A percentile compares a stretch with the other conserved stretches of the same genome.
Conservation (phyloP, 2,329 filamentous ascomycete species). For the Lasiodiplodia hormozganensis region DNA sequence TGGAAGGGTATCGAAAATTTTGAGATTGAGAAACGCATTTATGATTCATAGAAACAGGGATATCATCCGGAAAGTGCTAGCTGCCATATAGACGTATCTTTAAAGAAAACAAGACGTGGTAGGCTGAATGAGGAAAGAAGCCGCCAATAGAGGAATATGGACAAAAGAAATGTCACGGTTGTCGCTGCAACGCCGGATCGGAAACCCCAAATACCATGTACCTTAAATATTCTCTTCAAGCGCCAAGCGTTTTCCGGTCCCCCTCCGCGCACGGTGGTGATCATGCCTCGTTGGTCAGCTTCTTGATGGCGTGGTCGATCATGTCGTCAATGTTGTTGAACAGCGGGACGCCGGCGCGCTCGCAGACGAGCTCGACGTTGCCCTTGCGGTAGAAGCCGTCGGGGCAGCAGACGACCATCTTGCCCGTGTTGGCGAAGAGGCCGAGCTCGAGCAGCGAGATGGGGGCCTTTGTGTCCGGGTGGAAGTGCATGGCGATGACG, state of each 20-base stretch:
- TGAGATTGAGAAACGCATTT: not conserved
- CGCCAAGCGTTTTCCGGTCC: no score
- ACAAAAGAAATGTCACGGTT: no score
- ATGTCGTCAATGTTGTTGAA: slow-evolving; percentile 54
- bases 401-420: slow-evolving; percentile 62
- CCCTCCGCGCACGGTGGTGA: not conserved
- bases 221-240: no score
- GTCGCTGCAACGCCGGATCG: no score
- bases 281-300: not conserved
- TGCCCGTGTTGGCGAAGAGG: slow-evolving; percentile 54
- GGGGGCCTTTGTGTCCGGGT: slow-evolving; percentile 59
- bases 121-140: no score
- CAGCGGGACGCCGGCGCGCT: slow-evolving; percentile 54
- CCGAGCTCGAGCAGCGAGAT: slow-evolving; percentile 69
- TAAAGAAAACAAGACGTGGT: no score
- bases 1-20: not conserved
- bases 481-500: slow-evolving; percentile 65
- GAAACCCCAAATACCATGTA: no score
- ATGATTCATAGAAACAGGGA: no score
- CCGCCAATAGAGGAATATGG: no score
- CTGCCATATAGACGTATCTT: no score
- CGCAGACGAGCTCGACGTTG: slow-evolving; percentile 66
- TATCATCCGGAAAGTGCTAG: no score
- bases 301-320: slow-evolving; percentile 38
- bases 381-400: slow-evolving; percentile 64